These are phyloP conservation scores for Blastocystis sp. DNA, from an alignment of 352 stramenopile species.

Conservation along the genomic window DNA sequence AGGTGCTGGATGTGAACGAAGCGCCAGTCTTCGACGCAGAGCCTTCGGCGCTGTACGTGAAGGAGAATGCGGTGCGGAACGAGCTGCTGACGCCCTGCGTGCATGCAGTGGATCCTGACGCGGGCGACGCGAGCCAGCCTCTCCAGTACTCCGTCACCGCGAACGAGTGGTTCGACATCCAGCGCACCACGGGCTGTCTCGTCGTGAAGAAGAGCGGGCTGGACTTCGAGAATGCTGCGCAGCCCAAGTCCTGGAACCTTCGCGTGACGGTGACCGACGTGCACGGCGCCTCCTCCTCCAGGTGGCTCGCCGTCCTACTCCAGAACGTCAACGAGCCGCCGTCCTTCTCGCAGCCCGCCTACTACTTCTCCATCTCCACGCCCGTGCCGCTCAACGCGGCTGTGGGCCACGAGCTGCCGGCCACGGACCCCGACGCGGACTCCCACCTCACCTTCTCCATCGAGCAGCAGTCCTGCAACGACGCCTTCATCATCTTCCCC, in stretches of 20 bases:
- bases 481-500: neutral
- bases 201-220: conserved; percentile 4
- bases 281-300: neutral
- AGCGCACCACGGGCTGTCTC: conserved; percentile 4
- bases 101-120: conserved; percentile 27
- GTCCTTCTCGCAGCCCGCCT: neutral
- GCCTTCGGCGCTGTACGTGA: neutral
- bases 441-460: neutral
- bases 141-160: neutral
- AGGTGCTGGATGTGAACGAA: conserved; percentile 42
- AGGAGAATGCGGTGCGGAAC: neutral
- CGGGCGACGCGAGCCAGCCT: neutral
- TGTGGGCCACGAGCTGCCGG: neutral
- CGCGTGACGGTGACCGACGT: neutral
- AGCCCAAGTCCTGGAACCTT: conserved; percentile 20
- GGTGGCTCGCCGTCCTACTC: neutral
- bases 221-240: conserved; percentile 11
- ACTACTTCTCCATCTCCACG: conserved; percentile 2
- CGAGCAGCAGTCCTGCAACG: conserved; percentile 10
- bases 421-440: neutral
- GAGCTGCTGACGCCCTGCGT: neutral
- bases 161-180: conserved; percentile 35
- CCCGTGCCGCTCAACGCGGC: neutral
- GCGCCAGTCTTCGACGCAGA: conserved; percentile 8
- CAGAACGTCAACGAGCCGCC: conserved; percentile 15